Base-by-base conservation (phyloP, 169 alveolate genomes). In the Plasmodium gallinaceum region DNA sequence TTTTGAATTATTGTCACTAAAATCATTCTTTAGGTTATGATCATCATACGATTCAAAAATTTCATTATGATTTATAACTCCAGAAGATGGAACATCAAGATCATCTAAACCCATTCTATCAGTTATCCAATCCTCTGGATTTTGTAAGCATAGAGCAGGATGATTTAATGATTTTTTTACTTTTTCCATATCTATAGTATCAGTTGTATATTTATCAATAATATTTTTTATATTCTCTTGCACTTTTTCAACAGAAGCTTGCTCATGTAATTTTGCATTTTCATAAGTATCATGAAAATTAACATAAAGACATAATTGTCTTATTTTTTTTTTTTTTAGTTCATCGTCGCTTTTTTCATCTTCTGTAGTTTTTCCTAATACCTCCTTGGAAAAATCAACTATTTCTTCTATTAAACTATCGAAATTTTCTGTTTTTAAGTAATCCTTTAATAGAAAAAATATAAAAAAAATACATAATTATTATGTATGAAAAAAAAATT, bases 251-350 rank as follows among this genome's bases (percentile, higher is more conserved):
- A 18, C 68, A 7, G 18, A 10, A 26, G 91, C 83, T 52, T 83
- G 91, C 6, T 16, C 22, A 51, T 83, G 91, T 5, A 24, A 66
- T 12, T 83, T 57, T 42, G 91, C 91, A 68, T 51, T 83, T 83
- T 83, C 85, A 45, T 68, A 83, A 1, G 66, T 58, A 39, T 83
- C 91, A 18, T 42, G 20, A 83, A 54, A 83, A 14, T 83, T 83
- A 5, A 71, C 26, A 60, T 68, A 83, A 24, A 68, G 26, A 83
- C 91, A 83, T 46, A 83, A 71, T 46, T 68, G 52, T 26, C 18
- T 57, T 32, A 83, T 68, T 37, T 83, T 83, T 16, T 68, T 54
- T 14, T 68, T 68, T 18, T 39, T 54, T 5, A 66, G 65, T n/a
- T 83, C 74, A 39, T 5, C 37, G 26, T 22, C 12, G 16, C 46